Evolutionary conservation across 2,329 filamentous ascomycete genomes (phyloP), one percentile per base, ranked within the genome.

Genomic region (Purpureocillium lavendulum): DNA sequence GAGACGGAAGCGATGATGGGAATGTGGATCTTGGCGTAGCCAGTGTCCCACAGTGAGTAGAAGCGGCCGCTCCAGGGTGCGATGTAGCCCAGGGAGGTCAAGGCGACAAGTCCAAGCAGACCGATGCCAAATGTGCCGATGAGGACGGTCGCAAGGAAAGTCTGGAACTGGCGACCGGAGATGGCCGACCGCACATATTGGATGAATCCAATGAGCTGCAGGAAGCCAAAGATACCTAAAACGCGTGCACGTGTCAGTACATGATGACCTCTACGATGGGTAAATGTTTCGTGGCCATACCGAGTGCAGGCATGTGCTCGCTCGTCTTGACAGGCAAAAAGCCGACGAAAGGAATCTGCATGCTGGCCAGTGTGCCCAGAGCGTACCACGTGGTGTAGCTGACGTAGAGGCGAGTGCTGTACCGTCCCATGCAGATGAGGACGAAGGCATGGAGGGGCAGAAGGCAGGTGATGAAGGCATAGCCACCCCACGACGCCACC

Each of bases 1-100:
- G 92, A 98, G 35, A 98, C 92, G n/a, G 92, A 98, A 4, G 92
- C 92, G 61, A 98, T 98, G 59, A 98, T 98, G 45, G 92, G 92
- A 58, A 98, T 98, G 58, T 98, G 92, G 48, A 97, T 94, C 74
- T 98, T 98, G 55, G 92, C 92, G 59, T 98, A 98, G 53, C 87
- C 84, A 6, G 92, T 98, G 61, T 98, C 94, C 88, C 90, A 98
- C 26, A 98, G 80, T 16, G 94, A 98, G 71, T 98, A 98, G 76
- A 98, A 98, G 54, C 92, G 89, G 47, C 92, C 92, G 54, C 86
- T 88, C 92, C 92, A 98, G 14, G 94, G 92, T 16, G 94, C 92
- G 62, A 98, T 92, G 49, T 92, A 84, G 45, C 92, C 92, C 14
- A 87, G 77, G 15, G 89, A 80, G 7, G 90, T 96, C 36, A 98